Evolutionary conservation across 2,329 filamentous ascomycete genomes (phyloP).

Genomic region (Aureobasidium melanogenum): DNA sequence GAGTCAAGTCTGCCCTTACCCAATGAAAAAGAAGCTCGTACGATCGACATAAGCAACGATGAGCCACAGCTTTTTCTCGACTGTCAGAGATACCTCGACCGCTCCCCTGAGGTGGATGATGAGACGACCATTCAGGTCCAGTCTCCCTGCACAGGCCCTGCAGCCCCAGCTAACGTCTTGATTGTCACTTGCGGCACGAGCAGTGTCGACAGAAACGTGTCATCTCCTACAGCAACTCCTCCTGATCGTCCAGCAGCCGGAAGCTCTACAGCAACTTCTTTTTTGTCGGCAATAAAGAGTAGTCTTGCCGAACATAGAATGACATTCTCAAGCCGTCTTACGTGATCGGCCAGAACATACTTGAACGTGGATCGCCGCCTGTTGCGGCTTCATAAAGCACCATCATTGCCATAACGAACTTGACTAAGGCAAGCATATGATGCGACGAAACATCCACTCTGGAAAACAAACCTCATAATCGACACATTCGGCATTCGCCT

Average conservation of each 20-base stretch:
- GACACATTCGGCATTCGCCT: not conserved
- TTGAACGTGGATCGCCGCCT: not conserved
- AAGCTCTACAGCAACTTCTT: not conserved
- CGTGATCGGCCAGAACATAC: not conserved
- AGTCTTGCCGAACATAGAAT: slow-evolving; percentile 5
- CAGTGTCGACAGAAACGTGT: not conserved
- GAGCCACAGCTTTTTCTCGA: not conserved
- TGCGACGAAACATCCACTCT: not conserved
- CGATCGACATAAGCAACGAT: not conserved
- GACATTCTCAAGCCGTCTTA: not conserved
- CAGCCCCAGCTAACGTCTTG: not conserved
- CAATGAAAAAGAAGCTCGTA: not conserved
- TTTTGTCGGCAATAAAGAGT: not conserved
- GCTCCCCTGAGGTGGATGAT: not conserved
- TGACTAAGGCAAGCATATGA: not conserved
- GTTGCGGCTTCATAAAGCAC: not conserved
- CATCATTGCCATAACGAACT: not conserved
- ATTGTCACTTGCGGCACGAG: not conserved
- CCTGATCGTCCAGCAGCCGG: not conserved
- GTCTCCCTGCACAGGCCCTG: not conserved
- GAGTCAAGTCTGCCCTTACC: not conserved
- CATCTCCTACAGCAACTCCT: not conserved
- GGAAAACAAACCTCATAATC: not conserved
- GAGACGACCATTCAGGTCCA: not conserved
- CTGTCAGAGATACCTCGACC: not conserved